Evolutionary conservation across 2,329 filamentous ascomycete species (phyloP).

Genomic region (Alternaria panax): DNA sequence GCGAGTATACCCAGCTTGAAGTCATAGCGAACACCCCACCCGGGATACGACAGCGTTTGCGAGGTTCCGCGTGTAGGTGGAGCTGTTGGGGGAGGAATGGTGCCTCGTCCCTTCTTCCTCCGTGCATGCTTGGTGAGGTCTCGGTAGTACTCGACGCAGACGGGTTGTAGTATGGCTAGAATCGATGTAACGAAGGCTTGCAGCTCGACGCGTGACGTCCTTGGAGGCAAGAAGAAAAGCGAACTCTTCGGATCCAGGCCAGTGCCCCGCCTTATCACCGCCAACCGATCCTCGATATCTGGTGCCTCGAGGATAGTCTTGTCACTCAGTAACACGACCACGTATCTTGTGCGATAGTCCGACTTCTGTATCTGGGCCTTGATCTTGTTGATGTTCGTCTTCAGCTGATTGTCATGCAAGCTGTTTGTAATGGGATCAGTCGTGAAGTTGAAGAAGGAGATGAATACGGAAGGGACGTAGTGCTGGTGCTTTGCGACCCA

Average conservation of each 20-base stretch:
- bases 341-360: slow-evolving; percentile 78
- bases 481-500: slow-evolving; percentile 93
- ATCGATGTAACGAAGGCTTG: slow-evolving; percentile 76
- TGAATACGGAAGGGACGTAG: slow-evolving; percentile 78
- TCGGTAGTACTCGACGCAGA: slow-evolving; percentile 87
- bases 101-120: slow-evolving; percentile 83
- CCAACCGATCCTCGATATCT: slow-evolving; percentile 77
- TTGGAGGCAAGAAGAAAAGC: slow-evolving; percentile 81
- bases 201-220: slow-evolving; percentile 74
- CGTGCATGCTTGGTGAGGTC: slow-evolving; percentile 91
- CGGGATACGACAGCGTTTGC: slow-evolving; percentile 81
- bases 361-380: slow-evolving; percentile 73
- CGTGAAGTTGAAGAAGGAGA: slow-evolving; percentile 81
- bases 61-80: slow-evolving; percentile 85
- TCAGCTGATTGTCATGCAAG: slow-evolving; percentile 85
- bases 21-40: slow-evolving; percentile 94
- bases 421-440: slow-evolving; percentile 76
- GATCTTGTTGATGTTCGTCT: slow-evolving; percentile 82
- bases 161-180: slow-evolving; percentile 74
- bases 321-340: slow-evolving; percentile 79
- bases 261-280: slow-evolving; percentile 79
- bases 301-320: slow-evolving; percentile 65
- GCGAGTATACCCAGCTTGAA: slow-evolving; percentile 91
- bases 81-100: slow-evolving; percentile 79
- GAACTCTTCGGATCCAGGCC: slow-evolving; percentile 81